Conservation (phyloP, 2,329 filamentous ascomycete species). For the Orbilia quercus region DNA sequence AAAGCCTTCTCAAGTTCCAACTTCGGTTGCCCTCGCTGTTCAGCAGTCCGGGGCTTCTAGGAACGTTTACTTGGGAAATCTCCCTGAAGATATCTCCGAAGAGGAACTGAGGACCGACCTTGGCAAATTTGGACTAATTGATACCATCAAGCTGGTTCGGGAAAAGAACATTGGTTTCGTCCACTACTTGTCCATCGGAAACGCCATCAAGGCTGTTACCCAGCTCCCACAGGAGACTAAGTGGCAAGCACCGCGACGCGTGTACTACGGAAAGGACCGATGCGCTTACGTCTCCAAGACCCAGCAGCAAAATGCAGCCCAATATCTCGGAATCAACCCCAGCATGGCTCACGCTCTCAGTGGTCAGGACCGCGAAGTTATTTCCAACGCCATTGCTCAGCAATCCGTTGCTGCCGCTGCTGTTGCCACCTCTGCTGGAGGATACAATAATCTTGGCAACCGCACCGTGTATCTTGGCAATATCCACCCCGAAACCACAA, state of each 20-base stretch:
- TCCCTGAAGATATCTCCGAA: conserved; percentile 88
- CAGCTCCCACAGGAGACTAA: conserved; percentile 96
- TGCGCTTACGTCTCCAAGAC: conserved; percentile 99
- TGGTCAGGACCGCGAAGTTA: conserved; percentile 93
- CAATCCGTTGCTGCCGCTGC: conserved; percentile 97
- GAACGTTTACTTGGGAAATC: conserved; percentile 95
- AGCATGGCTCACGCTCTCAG: conserved; percentile 97
- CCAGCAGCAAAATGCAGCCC: conserved; percentile 97
- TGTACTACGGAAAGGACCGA: conserved; percentile 98
- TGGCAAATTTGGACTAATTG: conserved; percentile 94
- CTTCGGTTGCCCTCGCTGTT: conserved; percentile 94
- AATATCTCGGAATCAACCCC: conserved; percentile 96
- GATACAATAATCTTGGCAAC: conserved; percentile 97
- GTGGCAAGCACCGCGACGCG: conserved; percentile 93
- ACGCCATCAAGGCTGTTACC: conserved; percentile 97
- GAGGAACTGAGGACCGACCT: conserved; percentile 94
- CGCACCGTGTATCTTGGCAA: conserved; percentile 97
- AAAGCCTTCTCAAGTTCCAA: conserved; percentile 97
- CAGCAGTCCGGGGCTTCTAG: conserved; percentile 97
- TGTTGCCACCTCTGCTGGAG: conserved; percentile 94
- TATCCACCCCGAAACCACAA: conserved; percentile 98
- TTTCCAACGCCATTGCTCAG: conserved; percentile 94
- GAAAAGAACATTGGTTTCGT: conserved; percentile 99
- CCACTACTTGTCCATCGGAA: conserved; percentile 95
- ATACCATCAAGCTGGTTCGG: conserved; percentile 96